Evolutionary conservation across 257 asterid species (phyloP).

Genomic region (Primulina eburnea): DNA sequence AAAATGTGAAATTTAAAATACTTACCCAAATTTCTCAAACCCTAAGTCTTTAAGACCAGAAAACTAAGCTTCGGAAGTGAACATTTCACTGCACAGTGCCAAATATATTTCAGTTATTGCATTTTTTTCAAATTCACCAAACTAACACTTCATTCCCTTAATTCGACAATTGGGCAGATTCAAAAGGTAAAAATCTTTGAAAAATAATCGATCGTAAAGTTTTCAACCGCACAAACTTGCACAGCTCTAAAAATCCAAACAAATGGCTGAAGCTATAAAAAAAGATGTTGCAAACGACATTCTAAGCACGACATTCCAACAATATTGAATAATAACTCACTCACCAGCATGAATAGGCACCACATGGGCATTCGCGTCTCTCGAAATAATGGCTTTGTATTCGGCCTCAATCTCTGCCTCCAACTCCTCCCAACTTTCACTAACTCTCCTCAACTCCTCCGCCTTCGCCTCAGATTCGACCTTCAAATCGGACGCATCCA

Average conservation of each 20-base stretch:
- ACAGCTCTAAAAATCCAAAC: background rate
- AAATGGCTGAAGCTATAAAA: constrained; percentile 14
- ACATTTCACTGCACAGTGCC: constrained; percentile 21
- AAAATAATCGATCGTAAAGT: background rate
- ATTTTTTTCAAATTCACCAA: constrained; percentile 10
- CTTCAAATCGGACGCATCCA: constrained; percentile 37
- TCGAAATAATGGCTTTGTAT: constrained; percentile 52
- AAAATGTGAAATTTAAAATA: background rate
- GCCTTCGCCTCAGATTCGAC: constrained; percentile 43
- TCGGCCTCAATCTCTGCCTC: constrained; percentile 82
- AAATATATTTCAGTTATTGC: background rate
- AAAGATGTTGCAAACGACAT: background rate
- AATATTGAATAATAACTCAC: constrained; percentile 19
- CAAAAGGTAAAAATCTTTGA: background rate
- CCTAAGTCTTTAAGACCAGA: constrained; percentile 19
- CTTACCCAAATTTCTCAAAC: constrained; percentile 10
- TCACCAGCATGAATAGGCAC: constrained; percentile 96
- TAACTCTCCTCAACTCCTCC: constrained; percentile 43
- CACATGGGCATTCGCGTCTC: constrained; percentile 65
- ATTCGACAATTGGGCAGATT: constrained; percentile 7
- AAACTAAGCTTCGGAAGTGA: constrained; percentile 20
- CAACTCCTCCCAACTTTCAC: constrained; percentile 69
- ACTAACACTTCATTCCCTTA: constrained; percentile 9
- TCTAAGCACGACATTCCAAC: background rate
- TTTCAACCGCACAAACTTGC: background rate